Evolutionary conservation across 163 green algal genomes (phyloP), one percentile per base, ranked within the genome.

Genomic region (Scenedesmus sp.): DNA sequence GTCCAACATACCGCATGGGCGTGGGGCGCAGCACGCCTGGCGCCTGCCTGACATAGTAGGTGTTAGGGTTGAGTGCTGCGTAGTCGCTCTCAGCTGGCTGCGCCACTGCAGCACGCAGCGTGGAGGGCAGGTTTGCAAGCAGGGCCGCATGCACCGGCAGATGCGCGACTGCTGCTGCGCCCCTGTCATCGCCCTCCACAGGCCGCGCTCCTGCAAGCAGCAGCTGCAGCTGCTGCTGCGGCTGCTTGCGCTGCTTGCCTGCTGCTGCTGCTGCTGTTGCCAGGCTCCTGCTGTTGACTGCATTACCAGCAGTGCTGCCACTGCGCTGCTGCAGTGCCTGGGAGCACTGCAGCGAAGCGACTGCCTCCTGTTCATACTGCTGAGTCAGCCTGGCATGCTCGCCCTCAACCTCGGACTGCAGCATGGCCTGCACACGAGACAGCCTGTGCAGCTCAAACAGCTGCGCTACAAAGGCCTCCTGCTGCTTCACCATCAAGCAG

Each of bases 391-490:
- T 13, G 8, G 60, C 57, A 59, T 91, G 76, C 87, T 91, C 57
- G 52, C 20, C 84, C 26, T 89, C 57, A n/a, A 77, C 26, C 34
- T 91, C 70, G 52, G 87, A 60, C 16, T 46, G 34, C 5, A 54
- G 13, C 74, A 87, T 81, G 6, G 79, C 13, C 90, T 93, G 90
- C 76, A 84, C 62, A 26, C 85, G 90, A 12, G 56, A 20, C 8
- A 93, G 74, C n/a, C 90, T 64, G 66, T 93, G 90, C 74, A 93
- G 90, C 84, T 91, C 90, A 57, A 74, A 93, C 34, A 93, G n/a
- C 85, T 93, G 90, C 73, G 64, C 20, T 76, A 90, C 84, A 88
- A 91, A 93, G n/a, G 34, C 3, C 55, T 93, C 90, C 74, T 88
- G 90, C 85, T 93, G 90, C 60, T 57, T 62, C 74, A 93, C 16